Base-by-base conservation (phyloP, 73 alveolate species). In the Effrenium voratum region DNA sequence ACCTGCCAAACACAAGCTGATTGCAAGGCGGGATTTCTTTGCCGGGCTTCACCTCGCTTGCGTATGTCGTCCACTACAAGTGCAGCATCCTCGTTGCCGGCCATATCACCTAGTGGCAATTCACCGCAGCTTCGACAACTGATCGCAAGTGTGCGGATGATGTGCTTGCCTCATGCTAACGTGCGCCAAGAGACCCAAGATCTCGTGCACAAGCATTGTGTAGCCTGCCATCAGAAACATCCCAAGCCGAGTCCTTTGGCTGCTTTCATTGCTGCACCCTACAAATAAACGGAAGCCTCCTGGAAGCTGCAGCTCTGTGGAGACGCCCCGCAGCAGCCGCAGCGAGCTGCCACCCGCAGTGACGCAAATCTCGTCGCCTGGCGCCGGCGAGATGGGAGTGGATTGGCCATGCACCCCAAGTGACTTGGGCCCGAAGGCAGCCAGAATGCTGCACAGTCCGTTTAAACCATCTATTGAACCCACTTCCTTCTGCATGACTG, bases 141-240 rank as follows among this genome's bases (percentile, higher is more conserved):
- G 10, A 5, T 16, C 8, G 79, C 79, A 10, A 66, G 79, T 2
- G 79, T 66, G 1, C 38, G 2, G 19, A 22, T 40, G 10, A 49
- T 34, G 55, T 73, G 55, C 2, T 15, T 38, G 19, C 40, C 55
- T 73, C 52, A 30, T 1, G 10, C 26, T 34, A 16, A 36, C n/a
- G 36, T n/a, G n/a, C 6, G 82, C 94, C 38, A 41, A 59, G 94
- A 36, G 40, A 36, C 93, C 94, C 60, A 85, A 36, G 72, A 87
- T 87, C 95, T 87, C 95, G 68, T 87, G 95, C 95, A 87, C 95
- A 16, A 87, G 84, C 95, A 87, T 59, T 68, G 59, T 87, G 84
- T 87, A 87, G 80, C 84, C 49, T 77, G 87, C 40, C 87, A 15
- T 12, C 22, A 55, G 68, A 55, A 55, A 55, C 12, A 55, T 55